Evolutionary conservation across 2,329 filamentous ascomycete genomes (phyloP).

Genomic region (Hymenoscyphus linearis): DNA sequence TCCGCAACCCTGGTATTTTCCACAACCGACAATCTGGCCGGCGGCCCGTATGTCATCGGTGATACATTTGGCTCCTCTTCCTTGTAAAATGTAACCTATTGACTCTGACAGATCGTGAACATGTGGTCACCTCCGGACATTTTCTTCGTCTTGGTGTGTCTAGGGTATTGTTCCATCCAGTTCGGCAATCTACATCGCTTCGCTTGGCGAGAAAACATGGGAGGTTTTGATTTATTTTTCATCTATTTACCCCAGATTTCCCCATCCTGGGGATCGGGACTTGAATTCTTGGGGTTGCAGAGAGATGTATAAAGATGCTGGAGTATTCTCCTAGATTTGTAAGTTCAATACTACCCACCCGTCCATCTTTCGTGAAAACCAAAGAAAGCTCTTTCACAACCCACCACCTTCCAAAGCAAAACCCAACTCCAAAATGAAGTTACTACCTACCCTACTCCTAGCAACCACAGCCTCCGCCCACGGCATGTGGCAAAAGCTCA

Average conservation of each 20-base stretch:
- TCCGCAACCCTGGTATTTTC: background rate
- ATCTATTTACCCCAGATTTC: conserved; percentile 14
- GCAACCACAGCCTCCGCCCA: conserved; percentile 32
- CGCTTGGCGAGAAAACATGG: background rate
- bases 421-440: background rate
- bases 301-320: background rate
- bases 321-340: background rate
- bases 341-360: too few relatives aligned
- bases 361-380: background rate
- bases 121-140: background rate
- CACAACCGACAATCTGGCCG: background rate
- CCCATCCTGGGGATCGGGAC: background rate
- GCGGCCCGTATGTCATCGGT: background rate
- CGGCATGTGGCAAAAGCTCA: conserved; percentile 42
- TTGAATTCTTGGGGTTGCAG: background rate
- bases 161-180: too few relatives aligned
- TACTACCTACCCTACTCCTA: conserved; percentile 12
- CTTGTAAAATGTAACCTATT: background rate
- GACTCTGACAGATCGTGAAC: background rate
- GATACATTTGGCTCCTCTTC: background rate
- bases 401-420: background rate
- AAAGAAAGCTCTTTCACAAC: background rate
- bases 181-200: background rate
- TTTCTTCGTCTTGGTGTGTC: background rate
- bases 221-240: background rate